Evolutionary conservation across 768 basidiomycete species (phyloP).

Genomic region (Collybia sp.): DNA sequence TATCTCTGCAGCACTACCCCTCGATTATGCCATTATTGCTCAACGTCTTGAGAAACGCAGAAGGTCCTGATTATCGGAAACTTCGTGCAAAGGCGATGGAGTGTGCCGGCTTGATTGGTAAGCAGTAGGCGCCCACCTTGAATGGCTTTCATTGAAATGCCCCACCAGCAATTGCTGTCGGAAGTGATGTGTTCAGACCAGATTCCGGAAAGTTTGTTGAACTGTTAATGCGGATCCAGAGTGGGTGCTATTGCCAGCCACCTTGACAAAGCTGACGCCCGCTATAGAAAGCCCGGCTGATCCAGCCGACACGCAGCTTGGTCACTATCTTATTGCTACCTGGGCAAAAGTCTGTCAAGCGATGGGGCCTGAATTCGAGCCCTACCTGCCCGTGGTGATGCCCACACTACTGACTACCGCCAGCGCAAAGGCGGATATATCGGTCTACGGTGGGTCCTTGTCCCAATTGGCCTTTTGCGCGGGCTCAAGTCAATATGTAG

Average conservation of each 20-base stretch:
- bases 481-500: slow-evolving; percentile 22
- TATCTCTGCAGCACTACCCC: slow-evolving; percentile 53
- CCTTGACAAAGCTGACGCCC: neutral
- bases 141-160: neutral
- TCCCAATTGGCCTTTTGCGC: neutral
- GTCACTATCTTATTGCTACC: slow-evolving; percentile 76
- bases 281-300: slow-evolving; percentile 61
- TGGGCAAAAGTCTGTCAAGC: slow-evolving; percentile 91
- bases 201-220: slow-evolving; percentile 73
- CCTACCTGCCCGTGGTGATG: slow-evolving; percentile 83
- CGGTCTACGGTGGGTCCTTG: slow-evolving; percentile 53
- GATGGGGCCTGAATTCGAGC: slow-evolving; percentile 80
- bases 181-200: slow-evolving; percentile 69
- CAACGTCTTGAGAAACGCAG: slow-evolving; percentile 70
- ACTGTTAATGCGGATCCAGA: slow-evolving; percentile 72
- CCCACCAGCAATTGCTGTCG: slow-evolving; percentile 75
- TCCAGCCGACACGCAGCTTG: slow-evolving; percentile 64
- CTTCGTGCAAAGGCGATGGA: slow-evolving; percentile 86
- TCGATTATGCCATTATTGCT: slow-evolving; percentile 80
- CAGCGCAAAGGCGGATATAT: slow-evolving; percentile 75
- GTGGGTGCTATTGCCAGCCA: slow-evolving; percentile 43
- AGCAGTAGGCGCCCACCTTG: slow-evolving; percentile 13
- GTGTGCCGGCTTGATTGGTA: slow-evolving; percentile 83
- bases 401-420: slow-evolving; percentile 72
- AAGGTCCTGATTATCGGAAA: slow-evolving; percentile 59